Percentiles rank a stretch among this genome's conserved stretches.
These are phyloP conservation scores for Scutellaria galericulata DNA, from an alignment of 257 asterid species.

Conservation along the genomic window DNA sequence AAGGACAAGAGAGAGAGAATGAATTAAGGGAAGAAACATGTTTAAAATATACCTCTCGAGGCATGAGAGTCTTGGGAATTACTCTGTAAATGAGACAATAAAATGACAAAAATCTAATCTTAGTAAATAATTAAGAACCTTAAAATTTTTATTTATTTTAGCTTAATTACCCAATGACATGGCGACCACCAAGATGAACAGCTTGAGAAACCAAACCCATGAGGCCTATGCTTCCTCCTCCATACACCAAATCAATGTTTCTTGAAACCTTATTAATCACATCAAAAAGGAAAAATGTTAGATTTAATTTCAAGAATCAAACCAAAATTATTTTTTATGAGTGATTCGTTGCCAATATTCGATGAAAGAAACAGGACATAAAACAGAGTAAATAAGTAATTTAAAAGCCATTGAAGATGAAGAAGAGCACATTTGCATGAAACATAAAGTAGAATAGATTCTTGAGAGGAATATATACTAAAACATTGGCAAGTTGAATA, in stretches of 20 bases:
- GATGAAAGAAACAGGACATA: not conserved
- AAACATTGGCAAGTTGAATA: constrained; percentile 71
- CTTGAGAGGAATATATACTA: constrained; percentile 46
- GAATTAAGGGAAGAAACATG: constrained; percentile 13
- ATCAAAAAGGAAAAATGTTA: constrained; percentile 12
- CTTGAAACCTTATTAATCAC: constrained; percentile 61
- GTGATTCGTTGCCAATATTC: no score
- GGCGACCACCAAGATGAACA: constrained; percentile 94
- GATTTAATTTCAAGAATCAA: constrained; percentile 21
- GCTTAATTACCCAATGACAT: constrained; percentile 92
- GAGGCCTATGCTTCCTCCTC: constrained; percentile 98
- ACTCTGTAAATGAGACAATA: constrained; percentile 81
- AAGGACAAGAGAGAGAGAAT: not conserved
- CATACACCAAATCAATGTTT: constrained; percentile 95
- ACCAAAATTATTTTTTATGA: constrained; percentile 3
- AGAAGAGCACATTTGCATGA: constrained; percentile 19
- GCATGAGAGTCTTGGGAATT: constrained; percentile 99
- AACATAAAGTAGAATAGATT: not conserved
- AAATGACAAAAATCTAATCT: constrained; percentile 63
- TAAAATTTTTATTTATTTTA: no score
- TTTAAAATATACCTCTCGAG: constrained; percentile 79
- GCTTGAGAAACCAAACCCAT: constrained; percentile 96
- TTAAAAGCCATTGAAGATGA: no score
- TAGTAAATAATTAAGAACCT: constrained; percentile 38
- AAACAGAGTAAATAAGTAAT: not conserved